Evolutionary conservation across 75 land plant genomes (phyloP).

Genomic region (Selaginella moellendorffii): DNA sequence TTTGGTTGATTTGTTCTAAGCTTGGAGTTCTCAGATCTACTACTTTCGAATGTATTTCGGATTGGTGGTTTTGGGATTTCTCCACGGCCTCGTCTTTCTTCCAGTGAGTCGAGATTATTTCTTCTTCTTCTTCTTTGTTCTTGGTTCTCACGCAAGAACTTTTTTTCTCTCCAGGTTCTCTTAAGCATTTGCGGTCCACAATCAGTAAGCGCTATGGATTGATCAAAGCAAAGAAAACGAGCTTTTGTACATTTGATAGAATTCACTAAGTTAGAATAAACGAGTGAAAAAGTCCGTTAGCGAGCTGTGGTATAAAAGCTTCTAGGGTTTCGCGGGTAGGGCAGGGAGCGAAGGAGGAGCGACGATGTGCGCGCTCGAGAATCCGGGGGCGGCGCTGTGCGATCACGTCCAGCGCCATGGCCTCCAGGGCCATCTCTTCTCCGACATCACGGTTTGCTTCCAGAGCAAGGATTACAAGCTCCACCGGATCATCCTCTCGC

Average conservation of each 20-base stretch:
- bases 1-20: neutral
- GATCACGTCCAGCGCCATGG: conserved; percentile 21
- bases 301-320: too few species aligned
- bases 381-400: conserved; percentile 15
- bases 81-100: conserved; percentile 88
- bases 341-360: too few species aligned
- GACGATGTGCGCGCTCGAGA: neutral
- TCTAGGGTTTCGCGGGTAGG: neutral
- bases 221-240: too few species aligned
- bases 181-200: neutral
- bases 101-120: conserved; percentile 40
- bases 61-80: conserved; percentile 71
- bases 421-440: conserved; percentile 20
- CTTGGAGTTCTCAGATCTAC: conserved; percentile 51
- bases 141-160: neutral
- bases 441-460: conserved; percentile 20
- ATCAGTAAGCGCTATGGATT: too few species aligned
- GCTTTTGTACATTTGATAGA: too few species aligned
- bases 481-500: conserved; percentile 22
- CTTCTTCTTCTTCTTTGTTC: neutral
- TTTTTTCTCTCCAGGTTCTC: neutral
- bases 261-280: too few species aligned
- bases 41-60: conserved; percentile 91
- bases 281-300: too few species aligned
- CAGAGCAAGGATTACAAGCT: conserved; percentile 19